Conservation (phyloP, 495 filamentous ascomycete genomes). For the Entonaema liquescens region DNA sequence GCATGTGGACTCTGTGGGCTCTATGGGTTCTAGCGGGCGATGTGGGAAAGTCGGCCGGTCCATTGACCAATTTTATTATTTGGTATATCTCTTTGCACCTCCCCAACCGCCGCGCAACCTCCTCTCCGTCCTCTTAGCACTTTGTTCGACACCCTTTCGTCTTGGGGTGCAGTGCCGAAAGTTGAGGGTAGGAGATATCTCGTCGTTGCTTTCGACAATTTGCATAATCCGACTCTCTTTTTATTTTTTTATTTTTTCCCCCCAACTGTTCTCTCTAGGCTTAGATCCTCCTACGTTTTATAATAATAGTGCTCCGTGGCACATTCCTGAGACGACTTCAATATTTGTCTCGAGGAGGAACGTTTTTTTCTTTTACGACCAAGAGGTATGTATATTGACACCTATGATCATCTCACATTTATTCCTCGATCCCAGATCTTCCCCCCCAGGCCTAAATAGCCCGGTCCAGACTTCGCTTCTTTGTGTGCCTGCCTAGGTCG, state of each 20-base stretch:
- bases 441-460: not conserved
- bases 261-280: slow-evolving; percentile 1
- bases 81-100: slow-evolving; percentile 35
- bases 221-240: not conserved
- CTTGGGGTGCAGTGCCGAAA: slow-evolving; percentile 36
- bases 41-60: slow-evolving; percentile 21
- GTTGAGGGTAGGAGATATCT: slow-evolving; percentile 27
- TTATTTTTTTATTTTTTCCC: not conserved
- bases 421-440: slow-evolving; percentile 10
- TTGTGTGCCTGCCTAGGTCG: slow-evolving; percentile 27
- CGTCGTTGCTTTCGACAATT: slow-evolving; percentile 12
- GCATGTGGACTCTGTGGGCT: slow-evolving; percentile 36
- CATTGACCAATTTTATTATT: slow-evolving; percentile 42
- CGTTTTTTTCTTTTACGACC: slow-evolving; percentile 4
- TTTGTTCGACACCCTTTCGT: slow-evolving; percentile 30
- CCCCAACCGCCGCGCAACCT: slow-evolving; percentile 33
- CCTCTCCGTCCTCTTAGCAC: slow-evolving; percentile 31
- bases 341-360: slow-evolving; percentile 11
- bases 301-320: slow-evolving; percentile 26
- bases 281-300: slow-evolving; percentile 13
- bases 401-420: slow-evolving; percentile 8
- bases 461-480: slow-evolving; percentile 12
- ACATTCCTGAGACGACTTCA: slow-evolving; percentile 33
- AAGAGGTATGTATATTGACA: slow-evolving; percentile 31
- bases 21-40: slow-evolving; percentile 10